These are phyloP conservation scores for Rhodotorula sp. DNA, from an alignment of 1,284 basidiomycete genomes.

Conservation along the genomic window DNA sequence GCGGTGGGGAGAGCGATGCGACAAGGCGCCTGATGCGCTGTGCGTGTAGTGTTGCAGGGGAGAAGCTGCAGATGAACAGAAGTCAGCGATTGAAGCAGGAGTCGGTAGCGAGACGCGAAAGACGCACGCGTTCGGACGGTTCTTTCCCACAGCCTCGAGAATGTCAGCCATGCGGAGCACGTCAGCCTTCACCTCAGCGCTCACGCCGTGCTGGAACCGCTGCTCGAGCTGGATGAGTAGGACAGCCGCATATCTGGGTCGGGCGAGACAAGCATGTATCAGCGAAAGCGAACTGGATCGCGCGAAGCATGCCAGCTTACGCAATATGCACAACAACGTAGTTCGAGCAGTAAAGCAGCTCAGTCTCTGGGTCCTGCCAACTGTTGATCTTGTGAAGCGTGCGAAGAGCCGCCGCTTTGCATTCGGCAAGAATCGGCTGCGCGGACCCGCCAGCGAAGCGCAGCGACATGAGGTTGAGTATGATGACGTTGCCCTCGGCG, in stretches of 20 bases:
- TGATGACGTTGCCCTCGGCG: conserved; percentile 17
- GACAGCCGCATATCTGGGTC: conserved; percentile 19
- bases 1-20: too few species aligned
- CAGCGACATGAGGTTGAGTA: conserved; percentile 22
- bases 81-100: too few species aligned
- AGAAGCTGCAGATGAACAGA: too few species aligned
- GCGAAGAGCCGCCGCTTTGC: conserved; percentile 11
- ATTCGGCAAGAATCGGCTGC: conserved; percentile 15
- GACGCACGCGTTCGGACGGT: conserved; percentile 17
- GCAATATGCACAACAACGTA: conserved; percentile 25
- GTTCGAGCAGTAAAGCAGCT: conserved; percentile 21
- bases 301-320: too few species aligned
- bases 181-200: background rate
- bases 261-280: background rate
- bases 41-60: too few species aligned
- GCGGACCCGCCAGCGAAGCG: conserved; percentile 17
- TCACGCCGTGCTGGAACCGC: background rate
- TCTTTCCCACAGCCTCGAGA: conserved; percentile 11
- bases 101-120: background rate
- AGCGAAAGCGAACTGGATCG: too few species aligned
- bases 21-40: too few species aligned
- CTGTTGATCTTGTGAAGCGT: conserved; percentile 10
- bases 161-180: conserved; percentile 1
- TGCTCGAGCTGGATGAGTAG: conserved; percentile 12
- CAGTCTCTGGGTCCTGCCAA: conserved; percentile 19